These are phyloP conservation scores for Metschnikowia corniflorae DNA, from an alignment of 805 yeast genomes.

Conservation along the genomic window DNA sequence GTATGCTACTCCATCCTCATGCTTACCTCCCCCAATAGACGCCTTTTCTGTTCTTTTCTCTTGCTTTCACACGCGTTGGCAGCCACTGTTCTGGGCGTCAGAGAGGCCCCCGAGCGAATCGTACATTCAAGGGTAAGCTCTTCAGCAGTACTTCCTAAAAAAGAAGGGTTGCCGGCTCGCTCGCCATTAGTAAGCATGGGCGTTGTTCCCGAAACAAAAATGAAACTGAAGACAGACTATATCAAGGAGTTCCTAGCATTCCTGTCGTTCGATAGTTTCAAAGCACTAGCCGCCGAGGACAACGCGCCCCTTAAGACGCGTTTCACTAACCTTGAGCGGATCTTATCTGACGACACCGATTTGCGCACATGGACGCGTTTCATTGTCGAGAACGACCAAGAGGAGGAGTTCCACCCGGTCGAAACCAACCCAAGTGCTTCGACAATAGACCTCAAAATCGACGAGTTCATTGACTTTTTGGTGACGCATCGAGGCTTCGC, in stretches of 20 bases:
- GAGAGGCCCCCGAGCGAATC: constrained; percentile 13
- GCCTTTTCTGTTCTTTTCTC: constrained; percentile 1
- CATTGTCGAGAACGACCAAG: constrained; percentile 19
- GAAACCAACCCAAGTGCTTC: constrained; percentile 7
- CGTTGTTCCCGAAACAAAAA: constrained; percentile 9
- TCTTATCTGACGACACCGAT: constrained; percentile 22
- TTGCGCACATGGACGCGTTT: constrained; percentile 26
- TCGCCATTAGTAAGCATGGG: constrained; percentile 8
- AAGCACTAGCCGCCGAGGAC: constrained; percentile 7
- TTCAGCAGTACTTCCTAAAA: neutral
- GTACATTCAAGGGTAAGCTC: constrained; percentile 8
- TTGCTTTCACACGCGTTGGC: constrained; percentile 8
- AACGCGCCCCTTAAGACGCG: constrained; percentile 21
- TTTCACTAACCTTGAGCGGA: constrained; percentile 27
- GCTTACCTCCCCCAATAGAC: neutral
- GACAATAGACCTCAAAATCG: constrained; percentile 22
- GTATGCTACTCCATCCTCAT: neutral
- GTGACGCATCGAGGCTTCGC: constrained; percentile 27
- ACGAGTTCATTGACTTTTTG: constrained; percentile 30
- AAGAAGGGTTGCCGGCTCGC: neutral
- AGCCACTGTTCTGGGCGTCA: constrained; percentile 11
- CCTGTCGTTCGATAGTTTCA: constrained; percentile 12
- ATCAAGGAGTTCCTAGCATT: constrained; percentile 23
- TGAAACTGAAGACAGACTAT: constrained; percentile 22
- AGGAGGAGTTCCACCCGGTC: constrained; percentile 9